Base-by-base conservation (phyloP, 192 early-diverging fungal genomes). In the Podila minutissima region DNA sequence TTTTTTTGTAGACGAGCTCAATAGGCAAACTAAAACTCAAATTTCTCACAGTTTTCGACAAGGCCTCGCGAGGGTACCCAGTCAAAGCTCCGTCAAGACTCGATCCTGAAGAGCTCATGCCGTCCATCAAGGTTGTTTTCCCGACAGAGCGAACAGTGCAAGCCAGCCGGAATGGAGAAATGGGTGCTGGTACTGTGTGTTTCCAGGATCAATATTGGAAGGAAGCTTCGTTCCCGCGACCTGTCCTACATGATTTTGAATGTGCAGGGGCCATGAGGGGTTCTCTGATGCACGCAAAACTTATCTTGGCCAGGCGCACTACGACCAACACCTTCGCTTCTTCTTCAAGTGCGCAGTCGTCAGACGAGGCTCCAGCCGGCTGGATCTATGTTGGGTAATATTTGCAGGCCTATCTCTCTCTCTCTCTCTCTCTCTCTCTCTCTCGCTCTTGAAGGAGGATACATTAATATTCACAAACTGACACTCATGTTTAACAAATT, bases 1-100 rank as follows among this genome's bases (percentile, higher is more conserved):
- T 59, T 22, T 41, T 15, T 1, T 13, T 26, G 53, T 69, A 88
- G 84, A 88, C 87, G 0, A 85, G 85, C 31, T 88, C 87, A 2
- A 29, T 88, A 7, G 87, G 87, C 6, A 74, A 71, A 28, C 46
- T 88, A 11, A 77, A 58, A 8, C 28, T 71, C 0, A 64, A 38
- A 31, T 88, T 85, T 49, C 50, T 88, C 5, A 62, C 65, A 17
- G 83, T 86, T 37, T 59, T 89, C 7, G 82, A 89, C 53, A 38
- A 51, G 6, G 83, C 87, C 0, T 82, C 82, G n/a, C 74, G 71
- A 59, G 87, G 87, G 22, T 60, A 68, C 1, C 59, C 82, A 28
- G 48, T 74, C 2, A 46, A 63, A 32, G 49, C 63, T 2, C 35
- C 63, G 13, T 65, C 69, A 5, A 72, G n/a, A 17, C 10, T 66